phyloP scores from a whole-genome alignment of 352 stramenopile species.

The Stramenopiles sp. region DNA sequence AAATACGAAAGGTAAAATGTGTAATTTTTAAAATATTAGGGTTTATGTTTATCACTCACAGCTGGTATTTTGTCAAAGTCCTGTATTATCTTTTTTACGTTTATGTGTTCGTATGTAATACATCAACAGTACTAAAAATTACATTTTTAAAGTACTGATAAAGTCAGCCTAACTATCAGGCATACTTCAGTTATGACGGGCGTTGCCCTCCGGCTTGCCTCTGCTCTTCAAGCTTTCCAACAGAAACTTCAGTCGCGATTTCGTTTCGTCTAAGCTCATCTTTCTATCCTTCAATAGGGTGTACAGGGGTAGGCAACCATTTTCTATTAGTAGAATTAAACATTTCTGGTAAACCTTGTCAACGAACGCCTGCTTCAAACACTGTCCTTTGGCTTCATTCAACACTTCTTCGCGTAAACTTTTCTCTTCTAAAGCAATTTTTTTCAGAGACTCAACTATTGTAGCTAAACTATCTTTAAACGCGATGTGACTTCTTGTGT shows the following conservation, averaged over 20 bases:
- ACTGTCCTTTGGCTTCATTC: not conserved
- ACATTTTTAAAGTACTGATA: too few species aligned
- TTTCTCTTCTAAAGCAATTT: not conserved
- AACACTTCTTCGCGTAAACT: not conserved
- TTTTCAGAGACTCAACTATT: not conserved
- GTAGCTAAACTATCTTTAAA: not conserved
- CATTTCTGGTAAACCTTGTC: not conserved
- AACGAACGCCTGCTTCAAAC: not conserved
- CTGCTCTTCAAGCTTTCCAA: not conserved
- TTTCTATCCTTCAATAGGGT: not conserved
- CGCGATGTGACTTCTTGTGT: not conserved
- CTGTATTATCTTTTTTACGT: too few species aligned
- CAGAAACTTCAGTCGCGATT: not conserved
- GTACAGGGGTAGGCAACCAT: not conserved
- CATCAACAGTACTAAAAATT: too few species aligned
- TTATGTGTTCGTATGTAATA: too few species aligned
- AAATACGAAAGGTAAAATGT: too few species aligned
- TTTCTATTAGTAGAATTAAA: not conserved
- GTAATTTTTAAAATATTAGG: too few species aligned
- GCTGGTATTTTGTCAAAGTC: too few species aligned
- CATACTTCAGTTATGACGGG: too few species aligned
- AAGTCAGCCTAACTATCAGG: too few species aligned
- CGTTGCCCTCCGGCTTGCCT: too few species aligned
- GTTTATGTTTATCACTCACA: too few species aligned
- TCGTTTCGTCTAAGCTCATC: not conserved